Base-by-base conservation (phyloP, 1,284 basidiomycete genomes). In the Sporisorium scitamineum region DNA sequence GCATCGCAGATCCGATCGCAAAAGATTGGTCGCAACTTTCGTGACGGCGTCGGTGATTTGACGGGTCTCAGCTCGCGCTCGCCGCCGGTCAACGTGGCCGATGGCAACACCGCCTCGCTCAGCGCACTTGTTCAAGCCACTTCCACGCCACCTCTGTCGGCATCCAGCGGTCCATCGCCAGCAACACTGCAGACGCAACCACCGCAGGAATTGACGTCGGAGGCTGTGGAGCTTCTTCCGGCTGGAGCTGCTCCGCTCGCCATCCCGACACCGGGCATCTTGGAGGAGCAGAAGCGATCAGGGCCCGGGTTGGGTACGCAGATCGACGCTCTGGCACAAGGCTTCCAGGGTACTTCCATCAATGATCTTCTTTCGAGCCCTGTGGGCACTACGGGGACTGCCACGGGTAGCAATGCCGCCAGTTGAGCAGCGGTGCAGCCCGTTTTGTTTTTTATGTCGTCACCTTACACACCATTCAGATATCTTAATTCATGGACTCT, bases 51-150 rank as follows among this genome's bases (percentile, higher is more conserved):
- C 14, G 73, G 73, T 47, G 69, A 76, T 37, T 32, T 71, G 22
- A 76, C 73, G 14, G 73, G 73, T 22, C 73, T 76, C 34, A 76
- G 73, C 55, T 76, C 73, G 32, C 73, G 73, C 31, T 76, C 69
- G n/a, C 73, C 73, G 39, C 61, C 65, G 1, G 56, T 66, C 37
- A 54, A 52, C n/a, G 52, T 27, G 10, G 58, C 60, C 5, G 72
- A 70, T 22, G 56, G 67, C 16, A 66, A 59, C 50, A 39, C 60
- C 2, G 52, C 55, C 3, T 63, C 72, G 24, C 56, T 70, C 18
- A 61, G 57, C 34, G 55, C 59, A 5, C 34, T 67, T 2, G 51
- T 57, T 0, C 56, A 64, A 22, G 59, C 63, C n/a, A 64, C 52
- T 24, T 63, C 72, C 11, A 60, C 68, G 34, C 60, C 72, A 11